These are phyloP conservation scores for Mycena rosella DNA, from an alignment of 768 basidiomycete species.

Conservation along the genomic window DNA sequence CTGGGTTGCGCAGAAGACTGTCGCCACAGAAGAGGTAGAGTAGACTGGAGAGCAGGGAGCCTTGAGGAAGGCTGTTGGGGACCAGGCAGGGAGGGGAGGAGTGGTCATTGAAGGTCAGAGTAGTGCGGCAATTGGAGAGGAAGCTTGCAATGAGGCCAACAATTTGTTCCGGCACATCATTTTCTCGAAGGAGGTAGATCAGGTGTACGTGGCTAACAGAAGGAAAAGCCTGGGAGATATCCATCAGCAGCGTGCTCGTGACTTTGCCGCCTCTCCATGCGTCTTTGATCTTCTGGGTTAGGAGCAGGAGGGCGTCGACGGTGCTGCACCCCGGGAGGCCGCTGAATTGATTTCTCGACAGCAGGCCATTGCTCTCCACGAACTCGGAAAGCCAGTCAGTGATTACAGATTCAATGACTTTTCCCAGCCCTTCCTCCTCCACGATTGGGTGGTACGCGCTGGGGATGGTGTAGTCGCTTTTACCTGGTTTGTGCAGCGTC, in stretches of 20 bases:
- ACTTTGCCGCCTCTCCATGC: neutral
- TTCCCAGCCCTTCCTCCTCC: neutral
- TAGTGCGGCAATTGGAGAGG: neutral
- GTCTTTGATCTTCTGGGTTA: neutral
- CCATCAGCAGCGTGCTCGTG: too few species aligned
- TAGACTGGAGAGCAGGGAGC: neutral
- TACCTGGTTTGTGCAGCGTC: too few species aligned
- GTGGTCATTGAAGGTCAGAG: neutral
- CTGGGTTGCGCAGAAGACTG: neutral
- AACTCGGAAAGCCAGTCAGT: neutral
- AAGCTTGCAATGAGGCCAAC: neutral
- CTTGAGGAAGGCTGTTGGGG: neutral
- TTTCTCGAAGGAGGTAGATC: neutral
- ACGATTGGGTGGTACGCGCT: neutral
- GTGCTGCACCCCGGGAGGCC: neutral
- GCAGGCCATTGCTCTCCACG: neutral
- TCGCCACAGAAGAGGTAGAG: neutral
- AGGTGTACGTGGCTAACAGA: neutral
- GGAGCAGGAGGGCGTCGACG: neutral
- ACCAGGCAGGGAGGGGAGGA: neutral
- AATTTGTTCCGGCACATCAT: neutral
- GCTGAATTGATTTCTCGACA: neutral
- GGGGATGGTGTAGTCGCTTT: too few species aligned
- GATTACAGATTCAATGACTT: neutral
- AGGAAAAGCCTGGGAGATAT: too few species aligned